Evolutionary conservation across 805 yeast genomes (phyloP).

Genomic region (Teunomyces stri): DNA sequence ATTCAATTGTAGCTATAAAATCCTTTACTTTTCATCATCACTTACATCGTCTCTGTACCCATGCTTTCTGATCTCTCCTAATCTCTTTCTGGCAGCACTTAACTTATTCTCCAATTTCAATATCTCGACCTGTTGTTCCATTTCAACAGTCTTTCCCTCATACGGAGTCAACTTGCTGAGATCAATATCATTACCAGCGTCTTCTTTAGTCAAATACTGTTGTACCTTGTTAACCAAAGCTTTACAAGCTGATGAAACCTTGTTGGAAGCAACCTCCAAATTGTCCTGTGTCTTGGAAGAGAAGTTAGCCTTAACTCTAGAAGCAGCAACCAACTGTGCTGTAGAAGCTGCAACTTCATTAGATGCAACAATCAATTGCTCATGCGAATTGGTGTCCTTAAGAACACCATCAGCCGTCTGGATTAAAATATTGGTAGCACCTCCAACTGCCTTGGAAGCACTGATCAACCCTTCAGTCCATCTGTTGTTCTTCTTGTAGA

Average conservation of each 20-base stretch:
- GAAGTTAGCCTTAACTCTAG: slow-evolving; percentile 78
- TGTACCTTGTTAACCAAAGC: slow-evolving; percentile 69
- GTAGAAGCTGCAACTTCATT: slow-evolving; percentile 92
- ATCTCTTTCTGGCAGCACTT: slow-evolving; percentile 67
- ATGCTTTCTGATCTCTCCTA: slow-evolving; percentile 80
- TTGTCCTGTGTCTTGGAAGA: slow-evolving; percentile 74
- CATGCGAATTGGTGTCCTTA: slow-evolving; percentile 61
- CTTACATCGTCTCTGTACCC: slow-evolving; percentile 64
- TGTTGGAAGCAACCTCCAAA: slow-evolving; percentile 65
- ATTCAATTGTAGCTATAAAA: neutral
- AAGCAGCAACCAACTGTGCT: slow-evolving; percentile 88
- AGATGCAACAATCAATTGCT: slow-evolving; percentile 84
- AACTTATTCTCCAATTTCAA: slow-evolving; percentile 76
- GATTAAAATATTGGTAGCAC: slow-evolving; percentile 76
- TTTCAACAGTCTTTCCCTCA: slow-evolving; percentile 80
- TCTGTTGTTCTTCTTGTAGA: slow-evolving; percentile 80
- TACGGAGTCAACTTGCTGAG: slow-evolving; percentile 67
- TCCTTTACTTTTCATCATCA: slow-evolving; percentile 46
- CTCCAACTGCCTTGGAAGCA: slow-evolving; percentile 85
- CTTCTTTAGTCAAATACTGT: slow-evolving; percentile 46
- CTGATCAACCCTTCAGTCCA: slow-evolving; percentile 94
- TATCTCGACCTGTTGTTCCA: slow-evolving; percentile 93
- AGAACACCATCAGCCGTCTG: slow-evolving; percentile 85
- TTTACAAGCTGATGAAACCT: slow-evolving; percentile 76
- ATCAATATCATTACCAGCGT: slow-evolving; percentile 48